These are phyloP conservation scores for Penicillium sp. DNA, from an alignment of 2,329 filamentous ascomycete species.

Conservation along the genomic window DNA sequence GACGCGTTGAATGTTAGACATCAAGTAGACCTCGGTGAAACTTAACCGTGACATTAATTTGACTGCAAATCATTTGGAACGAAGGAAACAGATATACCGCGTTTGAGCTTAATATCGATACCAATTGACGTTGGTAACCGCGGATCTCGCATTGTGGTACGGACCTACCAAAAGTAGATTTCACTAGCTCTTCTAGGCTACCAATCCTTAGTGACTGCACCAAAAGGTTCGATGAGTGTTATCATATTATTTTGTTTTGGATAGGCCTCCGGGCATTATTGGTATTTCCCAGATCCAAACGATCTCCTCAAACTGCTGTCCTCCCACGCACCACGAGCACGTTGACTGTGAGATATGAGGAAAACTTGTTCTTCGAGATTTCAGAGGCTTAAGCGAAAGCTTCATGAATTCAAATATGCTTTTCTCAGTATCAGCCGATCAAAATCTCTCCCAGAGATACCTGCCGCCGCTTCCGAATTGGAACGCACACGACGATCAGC, in stretches of 20 bases:
- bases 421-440: neutral
- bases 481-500: constrained; percentile 1
- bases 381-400: neutral
- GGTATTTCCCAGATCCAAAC: neutral
- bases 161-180: neutral
- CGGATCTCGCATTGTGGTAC: neutral
- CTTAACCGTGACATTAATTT: neutral
- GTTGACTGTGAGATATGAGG: neutral
- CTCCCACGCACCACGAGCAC: neutral
- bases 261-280: neutral
- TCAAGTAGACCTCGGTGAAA: neutral
- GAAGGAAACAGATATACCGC: neutral
- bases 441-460: neutral
- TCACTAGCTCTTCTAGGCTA: neutral
- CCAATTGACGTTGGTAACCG: neutral
- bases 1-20: neutral
- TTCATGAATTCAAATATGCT: neutral
- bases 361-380: neutral
- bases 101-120: neutral
- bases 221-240: neutral
- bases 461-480: neutral
- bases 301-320: neutral
- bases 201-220: neutral
- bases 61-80: neutral
- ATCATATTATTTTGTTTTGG: neutral